Percentiles rank a stretch among this genome's conserved stretches.
Conservation (phyloP, 768 basidiomycete species). For the Russula griseocarnosa region DNA sequence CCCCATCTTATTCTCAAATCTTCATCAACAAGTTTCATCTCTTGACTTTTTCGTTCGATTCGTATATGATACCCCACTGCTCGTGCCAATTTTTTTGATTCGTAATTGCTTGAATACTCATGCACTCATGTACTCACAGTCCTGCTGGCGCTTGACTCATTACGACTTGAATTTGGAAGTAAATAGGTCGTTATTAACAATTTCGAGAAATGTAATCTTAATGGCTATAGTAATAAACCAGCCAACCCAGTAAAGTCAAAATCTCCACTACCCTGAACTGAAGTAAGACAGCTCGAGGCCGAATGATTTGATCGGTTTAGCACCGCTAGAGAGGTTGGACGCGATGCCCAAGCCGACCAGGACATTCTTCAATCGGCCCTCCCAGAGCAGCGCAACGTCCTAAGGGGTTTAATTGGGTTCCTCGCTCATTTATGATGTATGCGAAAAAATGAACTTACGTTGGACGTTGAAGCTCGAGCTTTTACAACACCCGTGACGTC, state of each 20-base stretch:
- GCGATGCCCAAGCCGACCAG: conserved; percentile 86
- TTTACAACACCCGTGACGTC: conserved; percentile 81
- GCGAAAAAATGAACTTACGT: conserved; percentile 48
- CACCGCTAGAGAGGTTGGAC: conserved; percentile 81
- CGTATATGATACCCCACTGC: conserved; percentile 19
- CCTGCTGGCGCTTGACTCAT: not conserved
- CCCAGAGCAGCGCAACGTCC: conserved; percentile 92
- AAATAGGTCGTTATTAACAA: not conserved
- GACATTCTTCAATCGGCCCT: conserved; percentile 86
- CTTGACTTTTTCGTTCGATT: not conserved
- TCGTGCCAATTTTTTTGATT: conserved; percentile 4
- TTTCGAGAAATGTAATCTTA: conserved; percentile 5
- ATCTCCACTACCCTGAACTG: conserved; percentile 48
- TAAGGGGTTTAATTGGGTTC: conserved; percentile 34
- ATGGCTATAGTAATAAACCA: conserved; percentile 2
- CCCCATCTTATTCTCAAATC: not conserved
- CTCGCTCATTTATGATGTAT: not conserved
- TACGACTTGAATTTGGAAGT: not conserved
- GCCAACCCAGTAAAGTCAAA: not conserved
- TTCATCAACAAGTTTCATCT: not conserved
- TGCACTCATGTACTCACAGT: conserved; percentile 1
- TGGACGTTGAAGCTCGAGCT: conserved; percentile 83
- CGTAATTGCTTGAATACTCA: conserved; percentile 1
- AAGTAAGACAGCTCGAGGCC: conserved; percentile 95
- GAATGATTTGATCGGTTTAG: conserved; percentile 83